Evolutionary conservation across 306 rosid genomes (phyloP).

Genomic region (Glycine soja): DNA sequence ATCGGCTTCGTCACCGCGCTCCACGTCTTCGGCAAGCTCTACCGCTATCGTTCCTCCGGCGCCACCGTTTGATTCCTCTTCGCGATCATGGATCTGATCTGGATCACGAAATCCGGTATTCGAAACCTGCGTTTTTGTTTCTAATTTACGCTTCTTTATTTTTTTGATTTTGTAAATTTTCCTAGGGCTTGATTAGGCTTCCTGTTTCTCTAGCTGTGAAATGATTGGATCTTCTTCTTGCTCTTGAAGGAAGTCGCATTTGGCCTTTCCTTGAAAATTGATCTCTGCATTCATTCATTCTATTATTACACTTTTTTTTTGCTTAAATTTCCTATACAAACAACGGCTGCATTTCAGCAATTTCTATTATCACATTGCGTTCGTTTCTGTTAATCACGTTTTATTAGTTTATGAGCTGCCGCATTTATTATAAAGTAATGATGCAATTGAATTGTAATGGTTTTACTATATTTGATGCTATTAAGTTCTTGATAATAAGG

Average conservation of each 20-base stretch:
- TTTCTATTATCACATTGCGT: not conserved
- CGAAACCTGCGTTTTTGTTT: constrained; percentile 2
- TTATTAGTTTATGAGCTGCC: not conserved
- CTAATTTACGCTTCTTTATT: not conserved
- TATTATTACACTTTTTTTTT: not conserved
- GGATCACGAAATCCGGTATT: constrained; percentile 7
- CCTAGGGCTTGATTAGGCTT: constrained; percentile 34
- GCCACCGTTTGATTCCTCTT: constrained; percentile 55
- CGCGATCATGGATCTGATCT: constrained; percentile 2
- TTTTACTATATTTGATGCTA: constrained; percentile 2
- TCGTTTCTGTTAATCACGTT: not conserved
- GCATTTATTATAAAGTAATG: not conserved
- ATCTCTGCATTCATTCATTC: constrained; percentile 21
- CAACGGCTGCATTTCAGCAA: not conserved
- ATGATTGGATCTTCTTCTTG: constrained; percentile 34
- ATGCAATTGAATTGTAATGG: not conserved
- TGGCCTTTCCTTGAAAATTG: constrained; percentile 29
- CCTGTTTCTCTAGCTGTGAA: constrained; percentile 34
- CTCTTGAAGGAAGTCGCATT: constrained; percentile 38
- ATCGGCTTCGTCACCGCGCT: constrained; percentile 92
- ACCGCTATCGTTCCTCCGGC: constrained; percentile 48
- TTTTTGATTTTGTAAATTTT: constrained; percentile 42
- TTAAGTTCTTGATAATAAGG: constrained; percentile 2
- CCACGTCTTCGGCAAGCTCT: constrained; percentile 83
- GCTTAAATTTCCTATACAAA: not conserved